phyloP scores from a whole-genome alignment of 257 asterid species.

The Solanum peruvianum region DNA sequence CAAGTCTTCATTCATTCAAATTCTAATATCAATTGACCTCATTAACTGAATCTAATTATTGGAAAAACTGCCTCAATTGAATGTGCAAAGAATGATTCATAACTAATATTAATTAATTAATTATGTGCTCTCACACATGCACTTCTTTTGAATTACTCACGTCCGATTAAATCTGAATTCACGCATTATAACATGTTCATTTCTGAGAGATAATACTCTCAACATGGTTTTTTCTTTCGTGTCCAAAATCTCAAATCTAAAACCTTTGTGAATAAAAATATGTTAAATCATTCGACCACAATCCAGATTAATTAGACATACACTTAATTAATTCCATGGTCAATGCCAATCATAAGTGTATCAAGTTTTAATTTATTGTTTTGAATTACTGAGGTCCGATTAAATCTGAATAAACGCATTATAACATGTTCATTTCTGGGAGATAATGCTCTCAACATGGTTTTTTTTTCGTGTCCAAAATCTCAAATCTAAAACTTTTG shows the following conservation, averaged over 20 bases:
- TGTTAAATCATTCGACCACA: background rate
- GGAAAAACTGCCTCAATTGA: conserved; percentile 17
- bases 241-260: background rate
- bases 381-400: background rate
- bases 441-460: background rate
- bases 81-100: conserved; percentile 12
- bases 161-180: background rate
- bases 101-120: background rate
- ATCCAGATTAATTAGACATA: background rate
- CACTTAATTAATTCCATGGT: background rate
- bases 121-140: conserved; percentile 3
- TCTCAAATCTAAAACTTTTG: background rate
- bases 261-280: background rate
- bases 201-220: rapidly evolving
- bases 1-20: conserved; percentile 33
- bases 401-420: background rate
- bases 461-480: background rate
- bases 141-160: background rate
- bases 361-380: background rate
- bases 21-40: conserved; percentile 11
- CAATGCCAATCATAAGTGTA: conserved; percentile 1
- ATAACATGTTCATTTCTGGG: background rate
- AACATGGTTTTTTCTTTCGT: background rate
- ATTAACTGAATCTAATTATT: conserved; percentile 36
- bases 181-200: background rate